These are phyloP conservation scores for Salix purpurea DNA, from an alignment of 345 rosid species.

Conservation along the genomic window DNA sequence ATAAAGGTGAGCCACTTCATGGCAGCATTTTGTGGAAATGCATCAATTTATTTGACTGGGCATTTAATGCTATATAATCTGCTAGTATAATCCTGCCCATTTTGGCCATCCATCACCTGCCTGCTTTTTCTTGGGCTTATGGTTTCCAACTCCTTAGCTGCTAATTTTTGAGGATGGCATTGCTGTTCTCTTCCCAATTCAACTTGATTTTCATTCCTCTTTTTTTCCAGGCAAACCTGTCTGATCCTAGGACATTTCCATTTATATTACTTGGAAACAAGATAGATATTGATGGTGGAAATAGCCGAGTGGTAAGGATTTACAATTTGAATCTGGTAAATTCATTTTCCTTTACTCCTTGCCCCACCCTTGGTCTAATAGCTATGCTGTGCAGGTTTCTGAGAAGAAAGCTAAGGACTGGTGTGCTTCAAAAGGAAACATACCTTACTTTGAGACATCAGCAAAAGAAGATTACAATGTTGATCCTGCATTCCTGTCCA, in stretches of 20 bases:
- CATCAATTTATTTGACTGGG: neutral
- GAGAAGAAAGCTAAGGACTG: slow-evolving; percentile 97
- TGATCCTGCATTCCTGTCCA: slow-evolving; percentile 70
- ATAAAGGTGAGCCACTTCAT: neutral
- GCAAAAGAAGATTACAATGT: slow-evolving; percentile 95
- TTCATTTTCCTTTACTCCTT: neutral
- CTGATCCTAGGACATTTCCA: slow-evolving; percentile 71
- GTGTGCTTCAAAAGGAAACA: slow-evolving; percentile 86
- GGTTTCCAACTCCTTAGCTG: neutral
- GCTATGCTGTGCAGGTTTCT: slow-evolving; percentile 56
- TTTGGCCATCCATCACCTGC: neutral
- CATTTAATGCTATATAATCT: neutral
- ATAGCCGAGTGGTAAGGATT: slow-evolving; percentile 86
- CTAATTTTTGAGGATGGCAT: neutral
- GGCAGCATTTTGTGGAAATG: neutral
- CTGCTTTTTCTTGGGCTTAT: neutral
- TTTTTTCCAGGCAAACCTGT: slow-evolving; percentile 65
- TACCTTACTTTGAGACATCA: slow-evolving; percentile 89
- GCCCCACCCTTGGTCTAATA: neutral
- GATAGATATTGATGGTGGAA: slow-evolving; percentile 97
- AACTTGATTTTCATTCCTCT: slow-evolving; percentile 16
- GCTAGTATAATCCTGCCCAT: neutral
- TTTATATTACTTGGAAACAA: slow-evolving; percentile 93
- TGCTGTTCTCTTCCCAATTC: neutral
- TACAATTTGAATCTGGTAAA: neutral